Evolutionary conservation across 129 eudicot genomes (phyloP).

Genomic region (Erigeron canadensis): DNA sequence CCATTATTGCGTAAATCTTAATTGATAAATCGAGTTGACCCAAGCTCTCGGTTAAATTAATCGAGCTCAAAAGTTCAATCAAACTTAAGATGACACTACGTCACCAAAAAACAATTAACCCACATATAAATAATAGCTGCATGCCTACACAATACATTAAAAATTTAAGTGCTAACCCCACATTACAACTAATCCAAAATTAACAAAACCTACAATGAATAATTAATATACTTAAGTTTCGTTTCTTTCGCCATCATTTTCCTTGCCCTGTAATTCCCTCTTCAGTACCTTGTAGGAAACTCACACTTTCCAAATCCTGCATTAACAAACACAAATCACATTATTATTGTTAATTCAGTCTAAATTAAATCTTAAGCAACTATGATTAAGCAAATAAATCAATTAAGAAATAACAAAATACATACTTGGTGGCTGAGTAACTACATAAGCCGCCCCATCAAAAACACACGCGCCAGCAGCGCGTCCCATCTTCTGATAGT

Average conservation of each 20-base stretch:
- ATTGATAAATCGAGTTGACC: no score
- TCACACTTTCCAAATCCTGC: slow-evolving; percentile 88
- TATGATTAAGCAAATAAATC: no score
- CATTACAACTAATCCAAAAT: slow-evolving; percentile 1
- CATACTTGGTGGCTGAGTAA: slow-evolving; percentile 82
- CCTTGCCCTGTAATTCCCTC: slow-evolving; percentile 9
- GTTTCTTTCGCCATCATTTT: neutral
- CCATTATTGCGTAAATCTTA: no score
- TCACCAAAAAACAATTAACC: neutral
- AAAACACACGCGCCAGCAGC: slow-evolving; percentile 65
- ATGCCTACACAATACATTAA: no score
- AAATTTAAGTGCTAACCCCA: slow-evolving; percentile 16
- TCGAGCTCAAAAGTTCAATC: no score
- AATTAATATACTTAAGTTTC: neutral
- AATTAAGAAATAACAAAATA: neutral
- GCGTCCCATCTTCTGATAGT: slow-evolving; percentile 82
- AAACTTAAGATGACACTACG: no score
- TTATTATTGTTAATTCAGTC: neutral
- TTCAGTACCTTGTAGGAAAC: slow-evolving; percentile 61
- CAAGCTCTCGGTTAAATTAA: no score
- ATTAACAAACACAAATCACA: neutral
- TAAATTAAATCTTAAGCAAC: no score
- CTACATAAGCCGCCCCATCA: slow-evolving; percentile 66
- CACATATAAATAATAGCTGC: no score
- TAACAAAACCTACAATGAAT: slow-evolving; percentile 14